phyloP scores from a whole-genome alignment of 2,329 filamentous ascomycete genomes.

The Beauveria pseudobassiana region DNA sequence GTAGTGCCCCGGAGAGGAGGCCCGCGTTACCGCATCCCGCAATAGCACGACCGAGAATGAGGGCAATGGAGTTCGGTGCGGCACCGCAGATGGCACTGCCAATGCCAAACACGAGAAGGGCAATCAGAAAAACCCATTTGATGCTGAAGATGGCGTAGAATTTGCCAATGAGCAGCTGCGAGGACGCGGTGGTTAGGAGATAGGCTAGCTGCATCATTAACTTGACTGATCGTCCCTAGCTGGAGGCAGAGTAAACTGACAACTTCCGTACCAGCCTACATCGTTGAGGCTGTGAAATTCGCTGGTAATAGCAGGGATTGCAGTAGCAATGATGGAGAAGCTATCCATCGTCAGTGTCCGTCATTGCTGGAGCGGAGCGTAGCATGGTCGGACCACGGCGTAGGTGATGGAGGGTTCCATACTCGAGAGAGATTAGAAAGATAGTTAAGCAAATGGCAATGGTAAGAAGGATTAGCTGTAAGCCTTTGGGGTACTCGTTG shows the following conservation, averaged over 20 bases:
- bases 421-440: constrained; percentile 2
- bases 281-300: background rate
- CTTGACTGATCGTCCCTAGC: background rate
- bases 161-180: background rate
- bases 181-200: background rate
- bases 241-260: background rate
- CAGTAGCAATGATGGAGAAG: constrained; percentile 3
- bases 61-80: constrained; percentile 26
- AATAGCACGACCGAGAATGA: constrained; percentile 12
- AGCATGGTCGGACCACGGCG: background rate
- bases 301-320: background rate
- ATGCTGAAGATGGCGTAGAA: constrained; percentile 27
- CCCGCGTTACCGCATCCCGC: constrained; percentile 13
- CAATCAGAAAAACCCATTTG: constrained; percentile 29
- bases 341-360: background rate
- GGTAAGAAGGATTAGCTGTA: background rate
- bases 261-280: constrained; percentile 2
- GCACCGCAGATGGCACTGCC: constrained; percentile 30
- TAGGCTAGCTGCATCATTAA: background rate
- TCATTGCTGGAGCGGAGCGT: background rate
- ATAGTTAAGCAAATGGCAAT: background rate
- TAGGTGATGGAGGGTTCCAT: background rate
- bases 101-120: constrained; percentile 18
- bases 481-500: background rate
- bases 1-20: constrained; percentile 10